These are phyloP conservation scores for Saccharomycopsis sp. DNA, from an alignment of 805 yeast species.

Conservation along the genomic window DNA sequence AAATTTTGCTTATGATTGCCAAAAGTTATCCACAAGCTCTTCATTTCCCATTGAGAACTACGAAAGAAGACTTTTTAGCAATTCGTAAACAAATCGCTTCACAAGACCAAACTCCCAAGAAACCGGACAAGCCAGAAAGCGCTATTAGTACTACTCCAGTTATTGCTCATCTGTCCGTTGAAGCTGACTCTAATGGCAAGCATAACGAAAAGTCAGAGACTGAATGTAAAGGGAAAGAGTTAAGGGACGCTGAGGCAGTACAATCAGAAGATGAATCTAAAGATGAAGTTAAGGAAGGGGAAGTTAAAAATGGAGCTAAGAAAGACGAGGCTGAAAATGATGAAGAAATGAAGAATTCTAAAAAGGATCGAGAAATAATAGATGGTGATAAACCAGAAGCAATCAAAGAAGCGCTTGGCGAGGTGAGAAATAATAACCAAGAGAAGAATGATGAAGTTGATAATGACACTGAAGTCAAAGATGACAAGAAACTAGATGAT, in stretches of 20 bases:
- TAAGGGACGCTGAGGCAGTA: neutral
- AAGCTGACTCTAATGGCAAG: neutral
- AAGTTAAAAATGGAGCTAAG: neutral
- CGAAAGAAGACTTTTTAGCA: conserved; percentile 87
- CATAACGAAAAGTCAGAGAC: neutral
- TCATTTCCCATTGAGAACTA: conserved; percentile 90
- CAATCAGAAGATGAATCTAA: neutral
- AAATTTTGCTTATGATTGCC: conserved; percentile 83
- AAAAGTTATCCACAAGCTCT: conserved; percentile 96
- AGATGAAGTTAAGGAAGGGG: neutral
- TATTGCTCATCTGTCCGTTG: too few relatives aligned
- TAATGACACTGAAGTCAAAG: conserved; percentile 9
- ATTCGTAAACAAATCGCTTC: conserved; percentile 57
- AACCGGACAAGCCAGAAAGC: neutral
- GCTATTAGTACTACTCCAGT: neutral
- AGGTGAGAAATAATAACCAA: neutral
- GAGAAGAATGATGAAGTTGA: neutral
- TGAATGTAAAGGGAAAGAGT: neutral
- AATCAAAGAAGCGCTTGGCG: neutral
- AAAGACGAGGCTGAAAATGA: neutral
- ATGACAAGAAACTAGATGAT: neutral
- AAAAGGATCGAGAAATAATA: neutral
- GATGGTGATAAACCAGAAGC: neutral
- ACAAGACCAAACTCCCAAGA: too few relatives aligned
- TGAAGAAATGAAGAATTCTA: neutral